Evolutionary conservation across 2,329 filamentous ascomycete genomes (phyloP).

Genomic region (Talaromyces sp.): DNA sequence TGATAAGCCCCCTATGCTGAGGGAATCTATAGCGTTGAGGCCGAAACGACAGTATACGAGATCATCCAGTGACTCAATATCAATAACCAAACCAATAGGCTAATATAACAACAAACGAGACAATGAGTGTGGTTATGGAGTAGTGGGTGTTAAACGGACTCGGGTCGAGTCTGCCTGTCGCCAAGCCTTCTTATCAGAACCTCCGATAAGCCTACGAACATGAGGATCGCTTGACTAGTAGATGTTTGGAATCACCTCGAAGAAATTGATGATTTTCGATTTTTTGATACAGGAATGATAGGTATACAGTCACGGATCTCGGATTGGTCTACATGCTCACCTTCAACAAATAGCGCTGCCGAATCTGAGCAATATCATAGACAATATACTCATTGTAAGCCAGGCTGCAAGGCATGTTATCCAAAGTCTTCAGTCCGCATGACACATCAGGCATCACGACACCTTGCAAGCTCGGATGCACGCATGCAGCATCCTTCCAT

Average conservation of each 20-base stretch:
- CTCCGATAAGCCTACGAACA: not conserved
- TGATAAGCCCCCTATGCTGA: not conserved
- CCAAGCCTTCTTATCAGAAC: conserved; percentile 5
- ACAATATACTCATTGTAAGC: conserved; percentile 49
- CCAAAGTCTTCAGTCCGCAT: not conserved
- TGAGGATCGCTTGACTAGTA: not conserved
- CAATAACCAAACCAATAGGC: too few relatives aligned
- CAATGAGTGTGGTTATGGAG: not conserved
- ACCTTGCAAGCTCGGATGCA: conserved; percentile 64
- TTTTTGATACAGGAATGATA: not conserved
- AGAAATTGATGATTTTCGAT: too few relatives aligned
- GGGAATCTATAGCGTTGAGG: not conserved
- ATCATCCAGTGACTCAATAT: not conserved
- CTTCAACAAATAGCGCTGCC: conserved; percentile 44
- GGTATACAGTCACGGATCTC: not conserved
- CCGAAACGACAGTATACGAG: not conserved
- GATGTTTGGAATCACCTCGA: not conserved
- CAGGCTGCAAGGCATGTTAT: conserved; percentile 15
- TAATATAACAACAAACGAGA: not conserved
- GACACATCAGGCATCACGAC: conserved; percentile 56
- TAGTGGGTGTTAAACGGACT: not conserved
- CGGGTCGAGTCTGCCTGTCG: not conserved
- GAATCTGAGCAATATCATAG: conserved; percentile 49
- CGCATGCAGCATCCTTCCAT: conserved; percentile 72
- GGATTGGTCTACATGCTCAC: conserved; percentile 33